These are phyloP conservation scores for Aspergillus carlsbadensis DNA, from an alignment of 495 filamentous ascomycete species.

Conservation along the genomic window DNA sequence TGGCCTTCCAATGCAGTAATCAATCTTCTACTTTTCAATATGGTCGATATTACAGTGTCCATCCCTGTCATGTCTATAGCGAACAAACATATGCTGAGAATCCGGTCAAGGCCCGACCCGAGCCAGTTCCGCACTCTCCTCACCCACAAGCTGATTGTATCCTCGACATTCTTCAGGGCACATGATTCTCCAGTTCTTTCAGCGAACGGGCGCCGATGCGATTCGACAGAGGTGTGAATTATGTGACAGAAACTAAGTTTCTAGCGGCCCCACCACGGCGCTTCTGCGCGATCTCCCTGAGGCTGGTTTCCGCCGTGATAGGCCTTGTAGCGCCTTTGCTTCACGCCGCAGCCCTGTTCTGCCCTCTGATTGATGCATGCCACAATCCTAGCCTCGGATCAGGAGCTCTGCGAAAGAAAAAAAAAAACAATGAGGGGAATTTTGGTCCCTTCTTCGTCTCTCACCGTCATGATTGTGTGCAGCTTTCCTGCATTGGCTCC, in stretches of 20 bases:
- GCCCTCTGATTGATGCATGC: slow-evolving; percentile 7
- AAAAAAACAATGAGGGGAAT: neutral
- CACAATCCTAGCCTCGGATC: slow-evolving; percentile 12
- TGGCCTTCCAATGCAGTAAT: neutral
- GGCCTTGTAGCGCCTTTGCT: neutral
- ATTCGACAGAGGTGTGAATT: neutral
- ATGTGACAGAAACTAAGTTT: slow-evolving; percentile 10
- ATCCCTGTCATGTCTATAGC: neutral
- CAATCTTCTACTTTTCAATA: neutral
- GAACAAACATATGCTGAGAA: neutral
- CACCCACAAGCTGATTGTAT: neutral
- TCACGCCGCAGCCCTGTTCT: slow-evolving; percentile 9
- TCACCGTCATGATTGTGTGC: neutral
- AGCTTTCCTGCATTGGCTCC: slow-evolving; percentile 9
- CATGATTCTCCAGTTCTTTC: neutral
- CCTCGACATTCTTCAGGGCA: neutral
- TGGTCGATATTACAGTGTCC: too few species aligned
- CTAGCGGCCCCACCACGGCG: slow-evolving; percentile 23
- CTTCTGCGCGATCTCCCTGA: slow-evolving; percentile 15
- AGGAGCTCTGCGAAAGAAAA: neutral
- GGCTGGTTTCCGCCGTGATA: slow-evolving; percentile 6
- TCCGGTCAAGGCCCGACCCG: slow-evolving; percentile 9
- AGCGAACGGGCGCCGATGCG: neutral
- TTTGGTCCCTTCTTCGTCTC: neutral
- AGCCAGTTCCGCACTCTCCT: neutral